Evolutionary conservation across 192 early-diverging fungal genomes (phyloP).

Genomic region (Rhizoclosmatium sp.): DNA sequence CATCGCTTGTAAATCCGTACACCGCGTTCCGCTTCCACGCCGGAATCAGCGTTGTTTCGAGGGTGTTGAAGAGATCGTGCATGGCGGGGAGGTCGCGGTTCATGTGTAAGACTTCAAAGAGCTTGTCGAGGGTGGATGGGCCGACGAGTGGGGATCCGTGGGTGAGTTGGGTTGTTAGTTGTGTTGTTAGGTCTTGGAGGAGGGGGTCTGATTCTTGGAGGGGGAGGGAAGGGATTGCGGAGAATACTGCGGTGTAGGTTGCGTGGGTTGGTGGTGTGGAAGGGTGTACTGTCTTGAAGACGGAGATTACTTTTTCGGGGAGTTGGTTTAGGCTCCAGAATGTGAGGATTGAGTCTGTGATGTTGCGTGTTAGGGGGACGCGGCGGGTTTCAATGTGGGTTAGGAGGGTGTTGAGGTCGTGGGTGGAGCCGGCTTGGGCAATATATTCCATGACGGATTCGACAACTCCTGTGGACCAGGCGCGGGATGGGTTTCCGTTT

Average conservation of each 20-base stretch:
- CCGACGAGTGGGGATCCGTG: not conserved
- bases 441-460: conserved; percentile 9
- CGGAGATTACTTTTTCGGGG: not conserved
- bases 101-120: not conserved
- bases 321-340: not conserved
- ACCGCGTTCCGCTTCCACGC: not conserved
- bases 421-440: conserved; percentile 1
- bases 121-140: conserved; percentile 1
- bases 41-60: not conserved
- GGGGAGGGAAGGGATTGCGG: not conserved
- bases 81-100: conserved; percentile 1
- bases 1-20: not conserved
- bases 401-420: conserved; percentile 6
- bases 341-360: conserved; percentile 13
- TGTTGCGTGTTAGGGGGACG: not conserved
- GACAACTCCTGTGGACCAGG: not conserved
- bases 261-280: not conserved
- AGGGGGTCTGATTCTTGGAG: not conserved
- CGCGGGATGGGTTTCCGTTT: not conserved
- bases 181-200: not conserved
- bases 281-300: not conserved
- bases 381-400: not conserved
- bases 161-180: not conserved
- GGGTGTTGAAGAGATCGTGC: not conserved
- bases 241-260: conserved; percentile 6